phyloP scores from a whole-genome alignment of 768 basidiomycete genomes.

The Rhizopogon sp. region DNA sequence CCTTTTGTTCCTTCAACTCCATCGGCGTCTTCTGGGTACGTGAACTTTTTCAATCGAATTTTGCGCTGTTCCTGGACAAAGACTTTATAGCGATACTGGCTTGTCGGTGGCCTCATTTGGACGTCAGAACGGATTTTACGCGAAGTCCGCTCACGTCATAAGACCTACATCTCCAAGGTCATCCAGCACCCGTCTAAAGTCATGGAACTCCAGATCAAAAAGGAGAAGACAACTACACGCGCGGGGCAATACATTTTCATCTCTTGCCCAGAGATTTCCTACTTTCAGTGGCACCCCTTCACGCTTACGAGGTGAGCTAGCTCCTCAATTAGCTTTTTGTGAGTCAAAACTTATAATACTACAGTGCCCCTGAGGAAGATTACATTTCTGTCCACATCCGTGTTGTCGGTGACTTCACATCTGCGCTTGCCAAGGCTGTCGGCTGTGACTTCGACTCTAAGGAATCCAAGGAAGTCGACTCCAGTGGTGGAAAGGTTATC shows the following conservation, averaged over 20 bases:
- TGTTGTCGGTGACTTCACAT: slow-evolving; percentile 87
- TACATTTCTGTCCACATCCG: slow-evolving; percentile 94
- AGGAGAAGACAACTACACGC: slow-evolving; percentile 78
- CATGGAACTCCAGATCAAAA: slow-evolving; percentile 95
- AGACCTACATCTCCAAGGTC: slow-evolving; percentile 91
- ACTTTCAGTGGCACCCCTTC: slow-evolving; percentile 98
- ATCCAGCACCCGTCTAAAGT: slow-evolving; percentile 94
- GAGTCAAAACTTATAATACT: neutral
- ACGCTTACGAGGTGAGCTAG: slow-evolving; percentile 72
- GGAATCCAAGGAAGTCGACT: slow-evolving; percentile 40
- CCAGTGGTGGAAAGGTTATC: slow-evolving; percentile 54
- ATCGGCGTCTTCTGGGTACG: slow-evolving; percentile 96
- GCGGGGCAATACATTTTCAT: slow-evolving; percentile 95
- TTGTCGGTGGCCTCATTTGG: slow-evolving; percentile 82
- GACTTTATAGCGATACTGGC: slow-evolving; percentile 72
- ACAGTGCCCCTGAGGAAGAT: slow-evolving; percentile 89
- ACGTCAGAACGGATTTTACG: slow-evolving; percentile 86
- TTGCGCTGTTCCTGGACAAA: slow-evolving; percentile 4
- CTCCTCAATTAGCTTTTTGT: neutral
- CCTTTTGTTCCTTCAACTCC: slow-evolving; percentile 78
- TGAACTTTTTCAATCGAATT: slow-evolving; percentile 5
- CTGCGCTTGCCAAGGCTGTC: slow-evolving; percentile 71
- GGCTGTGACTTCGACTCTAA: slow-evolving; percentile 76
- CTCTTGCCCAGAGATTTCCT: slow-evolving; percentile 85
- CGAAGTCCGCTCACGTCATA: slow-evolving; percentile 86